Evolutionary conservation across 805 yeast species (phyloP).

Genomic region (Zygosaccharomyces gambellarensis): DNA sequence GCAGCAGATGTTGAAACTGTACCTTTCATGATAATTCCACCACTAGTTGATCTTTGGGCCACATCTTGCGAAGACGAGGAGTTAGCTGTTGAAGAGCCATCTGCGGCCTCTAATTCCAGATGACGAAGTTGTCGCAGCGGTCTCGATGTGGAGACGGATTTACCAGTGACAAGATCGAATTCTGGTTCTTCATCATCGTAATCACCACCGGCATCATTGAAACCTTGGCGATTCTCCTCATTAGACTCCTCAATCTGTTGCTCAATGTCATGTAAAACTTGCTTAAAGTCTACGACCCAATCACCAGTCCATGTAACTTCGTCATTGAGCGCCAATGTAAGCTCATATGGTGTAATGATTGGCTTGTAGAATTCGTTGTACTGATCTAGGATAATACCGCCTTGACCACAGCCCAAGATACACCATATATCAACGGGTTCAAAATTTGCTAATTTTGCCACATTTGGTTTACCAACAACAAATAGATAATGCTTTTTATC

Average conservation of each 20-base stretch:
- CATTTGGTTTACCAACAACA: constrained; percentile 97
- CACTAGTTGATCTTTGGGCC: constrained; percentile 49
- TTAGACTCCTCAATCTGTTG: constrained; percentile 31
- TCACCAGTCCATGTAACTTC: constrained; percentile 87
- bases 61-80: constrained; percentile 33
- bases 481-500: constrained; percentile 91
- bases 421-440: constrained; percentile 95
- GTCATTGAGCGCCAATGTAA: constrained; percentile 69
- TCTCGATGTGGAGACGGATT: constrained; percentile 57
- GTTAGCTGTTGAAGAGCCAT: constrained; percentile 4
- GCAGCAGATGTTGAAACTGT: constrained; percentile 88
- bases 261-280: constrained; percentile 40
- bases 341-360: constrained; percentile 88
- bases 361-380: constrained; percentile 82
- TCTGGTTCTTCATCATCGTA: constrained; percentile 62
- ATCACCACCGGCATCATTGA: constrained; percentile 10
- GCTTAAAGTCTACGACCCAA: constrained; percentile 81
- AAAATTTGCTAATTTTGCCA: constrained; percentile 92
- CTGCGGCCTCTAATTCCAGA: constrained; percentile 50
- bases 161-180: constrained; percentile 87
- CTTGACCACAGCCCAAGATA: constrained; percentile 87
- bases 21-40: constrained; percentile 59
- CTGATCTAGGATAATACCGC: constrained; percentile 82
- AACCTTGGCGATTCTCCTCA: constrained; percentile 12
- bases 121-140: constrained; percentile 71